These are phyloP conservation scores for Neurospora tetrasperma DNA, from an alignment of 495 filamentous ascomycete genomes.

Conservation along the genomic window DNA sequence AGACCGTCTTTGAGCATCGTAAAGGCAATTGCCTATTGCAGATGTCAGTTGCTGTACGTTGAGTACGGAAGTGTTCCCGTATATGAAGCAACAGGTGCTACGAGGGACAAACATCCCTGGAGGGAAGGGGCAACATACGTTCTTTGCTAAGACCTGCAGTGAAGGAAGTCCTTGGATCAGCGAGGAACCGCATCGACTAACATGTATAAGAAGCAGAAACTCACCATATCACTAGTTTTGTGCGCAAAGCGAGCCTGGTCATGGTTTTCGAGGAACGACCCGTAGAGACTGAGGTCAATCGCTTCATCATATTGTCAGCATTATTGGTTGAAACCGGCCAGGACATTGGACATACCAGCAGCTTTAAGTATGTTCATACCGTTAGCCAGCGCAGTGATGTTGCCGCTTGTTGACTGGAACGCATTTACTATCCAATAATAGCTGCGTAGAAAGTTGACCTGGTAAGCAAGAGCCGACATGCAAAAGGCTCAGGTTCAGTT, in stretches of 20 bases:
- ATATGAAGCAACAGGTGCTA: background rate
- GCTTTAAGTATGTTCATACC: constrained; percentile 46
- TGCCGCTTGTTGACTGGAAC: constrained; percentile 50
- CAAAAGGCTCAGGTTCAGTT: background rate
- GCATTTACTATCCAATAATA: constrained; percentile 52
- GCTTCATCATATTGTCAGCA: constrained; percentile 23
- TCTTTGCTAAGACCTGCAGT: constrained; percentile 14
- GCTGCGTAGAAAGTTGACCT: constrained; percentile 5
- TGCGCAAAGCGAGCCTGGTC: constrained; percentile 60
- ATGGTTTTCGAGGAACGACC: constrained; percentile 74
- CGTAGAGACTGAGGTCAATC: constrained; percentile 52
- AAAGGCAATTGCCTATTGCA: constrained; percentile 61
- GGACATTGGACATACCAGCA: constrained; percentile 2
- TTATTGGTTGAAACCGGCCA: background rate
- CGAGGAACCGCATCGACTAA: background rate
- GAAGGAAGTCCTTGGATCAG: background rate
- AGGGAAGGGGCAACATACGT: constrained; percentile 7
- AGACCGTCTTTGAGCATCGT: constrained; percentile 53
- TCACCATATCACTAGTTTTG: constrained; percentile 38
- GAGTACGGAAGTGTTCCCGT: background rate
- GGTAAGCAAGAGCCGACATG: background rate
- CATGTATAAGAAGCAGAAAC: background rate
- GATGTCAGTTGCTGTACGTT: constrained; percentile 18
- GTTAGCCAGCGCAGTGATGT: constrained; percentile 47
- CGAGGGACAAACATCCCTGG: constrained; percentile 9